Percentiles rank a stretch among this genome's conserved stretches.
Conservation (phyloP, 768 basidiomycete genomes). For the Leccinum imitatum region DNA sequence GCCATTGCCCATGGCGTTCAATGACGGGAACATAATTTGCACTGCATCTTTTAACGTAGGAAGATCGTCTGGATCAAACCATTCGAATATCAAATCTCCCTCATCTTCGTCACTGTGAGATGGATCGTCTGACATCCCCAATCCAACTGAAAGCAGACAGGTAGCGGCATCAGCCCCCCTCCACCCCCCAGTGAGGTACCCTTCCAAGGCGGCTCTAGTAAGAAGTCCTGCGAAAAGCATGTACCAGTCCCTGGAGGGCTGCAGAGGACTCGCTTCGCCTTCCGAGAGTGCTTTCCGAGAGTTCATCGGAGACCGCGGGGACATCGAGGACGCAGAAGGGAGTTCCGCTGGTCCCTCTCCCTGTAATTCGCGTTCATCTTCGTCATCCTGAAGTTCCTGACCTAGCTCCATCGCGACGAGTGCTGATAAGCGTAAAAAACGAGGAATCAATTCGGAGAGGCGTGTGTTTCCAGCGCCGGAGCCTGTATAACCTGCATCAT, state of each 20-base stretch:
- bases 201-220: slow-evolving; percentile 82
- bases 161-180: slow-evolving; percentile 67
- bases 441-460: slow-evolving; percentile 61
- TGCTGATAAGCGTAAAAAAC: slow-evolving; percentile 77
- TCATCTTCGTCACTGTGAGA: slow-evolving; percentile 35
- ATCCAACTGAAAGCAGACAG: slow-evolving; percentile 70
- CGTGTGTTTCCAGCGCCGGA: slow-evolving; percentile 60
- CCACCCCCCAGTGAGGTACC: slow-evolving; percentile 83
- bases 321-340: slow-evolving; percentile 9
- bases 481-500: slow-evolving; percentile 24
- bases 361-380: slow-evolving; percentile 39
- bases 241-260: slow-evolving; percentile 80
- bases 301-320: slow-evolving; percentile 12
- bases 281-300: slow-evolving; percentile 31
- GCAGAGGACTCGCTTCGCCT: slow-evolving; percentile 50
- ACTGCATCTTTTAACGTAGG: slow-evolving; percentile 66
- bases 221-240: slow-evolving; percentile 74
- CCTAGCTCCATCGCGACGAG: slow-evolving; percentile 77
- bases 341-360: slow-evolving; percentile 24
- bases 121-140: slow-evolving; percentile 41
- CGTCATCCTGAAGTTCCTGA: slow-evolving; percentile 60
- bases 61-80: slow-evolving; percentile 76
- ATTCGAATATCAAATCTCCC: slow-evolving; percentile 42
- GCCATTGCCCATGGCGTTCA: slow-evolving; percentile 32
- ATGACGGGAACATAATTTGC: slow-evolving; percentile 65